Base-by-base conservation (phyloP, 129 eudicot species). In the Flaveria brownii region DNA sequence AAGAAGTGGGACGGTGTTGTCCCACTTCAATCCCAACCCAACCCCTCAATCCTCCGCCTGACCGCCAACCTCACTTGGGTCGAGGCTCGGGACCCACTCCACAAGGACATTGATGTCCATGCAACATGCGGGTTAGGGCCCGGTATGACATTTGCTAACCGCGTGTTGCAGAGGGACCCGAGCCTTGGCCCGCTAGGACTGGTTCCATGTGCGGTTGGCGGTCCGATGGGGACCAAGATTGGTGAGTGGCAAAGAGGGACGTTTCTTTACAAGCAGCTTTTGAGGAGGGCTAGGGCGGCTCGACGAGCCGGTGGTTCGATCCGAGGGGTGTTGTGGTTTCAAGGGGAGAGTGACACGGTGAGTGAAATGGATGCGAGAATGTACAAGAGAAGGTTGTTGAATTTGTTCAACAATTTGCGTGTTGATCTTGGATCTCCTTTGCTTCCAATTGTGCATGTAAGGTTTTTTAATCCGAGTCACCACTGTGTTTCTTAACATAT, bases 191-290 rank as follows among this genome's bases (percentile, higher is more conserved):
- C 79, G 39, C 78, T 93, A 30, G 98, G 91, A 17, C 73, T 93
- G 56, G 98, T 93, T 16, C 98, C 98, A 10, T 93, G 98, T 50
- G 98, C 98, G 1, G 68, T 85, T n/a, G 98, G 98, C 2, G 83
- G 83, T 64, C 74, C 49, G 25, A 22, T 30, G 9, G 85, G 85
- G 20, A 91, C 97, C 8, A 85, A 49, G n/a, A 84, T 91, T 8
- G 85, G 81, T 43, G 73, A 88, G 74, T 91, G 97, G 97, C 50
- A 49, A 6, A 79, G 76, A 2, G 88, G 91, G 14, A 42, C 78
- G 20, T 52, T 36, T 2, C 79, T 86, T 1, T 88, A 91, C 61
- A 57, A 74, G 60, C 89, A 71, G 76, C 78, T 88, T 47, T 36
- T 88, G 65, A 81, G 68, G 39, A 72, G 97, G 74, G 87, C 93